Evolutionary conservation across 305 asterid genomes (phyloP).

Genomic region (Vinca major): DNA sequence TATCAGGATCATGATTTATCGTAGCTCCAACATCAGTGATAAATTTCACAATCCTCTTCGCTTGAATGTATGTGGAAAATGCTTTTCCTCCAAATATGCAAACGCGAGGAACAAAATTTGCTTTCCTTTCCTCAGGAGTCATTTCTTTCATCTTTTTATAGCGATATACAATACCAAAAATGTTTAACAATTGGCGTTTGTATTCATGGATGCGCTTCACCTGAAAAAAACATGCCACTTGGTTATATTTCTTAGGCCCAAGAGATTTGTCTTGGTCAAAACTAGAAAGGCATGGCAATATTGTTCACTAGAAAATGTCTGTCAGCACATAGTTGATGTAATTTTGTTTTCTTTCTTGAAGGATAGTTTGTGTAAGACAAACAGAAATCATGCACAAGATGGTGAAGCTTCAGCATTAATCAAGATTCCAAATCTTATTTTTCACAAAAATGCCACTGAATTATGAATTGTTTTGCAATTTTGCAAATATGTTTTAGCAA

Average conservation of each 20-base stretch:
- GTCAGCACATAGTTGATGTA: neutral
- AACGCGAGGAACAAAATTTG: slow-evolving; percentile 41
- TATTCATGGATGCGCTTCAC: slow-evolving; percentile 58
- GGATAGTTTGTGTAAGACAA: too few species aligned
- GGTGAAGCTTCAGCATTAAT: neutral
- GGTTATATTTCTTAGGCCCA: neutral
- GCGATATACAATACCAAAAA: slow-evolving; percentile 46
- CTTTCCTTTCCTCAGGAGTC: slow-evolving; percentile 43
- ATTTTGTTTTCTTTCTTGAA: too few species aligned
- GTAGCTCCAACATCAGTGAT: slow-evolving; percentile 53
- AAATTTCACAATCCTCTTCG: slow-evolving; percentile 56
- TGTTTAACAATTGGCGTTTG: slow-evolving; percentile 48
- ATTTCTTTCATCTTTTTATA: slow-evolving; percentile 60
- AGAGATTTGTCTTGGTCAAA: neutral
- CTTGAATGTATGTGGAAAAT: slow-evolving; percentile 52
- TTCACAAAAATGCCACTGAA: neutral
- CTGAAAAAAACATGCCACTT: slow-evolving; percentile 17
- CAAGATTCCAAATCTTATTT: neutral
- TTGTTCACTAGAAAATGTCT: neutral
- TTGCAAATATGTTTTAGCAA: neutral
- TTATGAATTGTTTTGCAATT: neutral
- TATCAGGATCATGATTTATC: slow-evolving; percentile 52
- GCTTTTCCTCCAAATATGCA: slow-evolving; percentile 67
- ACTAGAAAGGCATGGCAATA: neutral
- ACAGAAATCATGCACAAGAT: neutral